Conservation (phyloP, 495 filamentous ascomycete species). For the Daldinia loculata region DNA sequence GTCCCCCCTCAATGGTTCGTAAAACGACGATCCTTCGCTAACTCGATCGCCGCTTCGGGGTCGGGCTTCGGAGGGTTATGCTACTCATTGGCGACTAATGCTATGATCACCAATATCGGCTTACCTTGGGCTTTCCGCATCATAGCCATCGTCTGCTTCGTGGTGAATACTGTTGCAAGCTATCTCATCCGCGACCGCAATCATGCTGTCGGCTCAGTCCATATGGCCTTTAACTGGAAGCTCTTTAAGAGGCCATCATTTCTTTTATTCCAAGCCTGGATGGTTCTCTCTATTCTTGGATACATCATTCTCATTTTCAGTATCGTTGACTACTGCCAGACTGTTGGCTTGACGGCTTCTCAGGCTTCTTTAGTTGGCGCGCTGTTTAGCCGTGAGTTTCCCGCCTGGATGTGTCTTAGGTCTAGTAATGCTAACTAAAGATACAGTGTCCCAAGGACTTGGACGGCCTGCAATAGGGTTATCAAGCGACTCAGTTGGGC, state of each 20-base stretch:
- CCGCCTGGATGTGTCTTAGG: no score
- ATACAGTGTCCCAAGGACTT: slow-evolving; percentile 53
- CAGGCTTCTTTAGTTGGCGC: slow-evolving; percentile 78
- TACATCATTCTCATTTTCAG: slow-evolving; percentile 79
- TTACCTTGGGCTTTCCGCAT: slow-evolving; percentile 74
- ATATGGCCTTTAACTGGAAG: slow-evolving; percentile 68
- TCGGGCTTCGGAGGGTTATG: slow-evolving; percentile 79
- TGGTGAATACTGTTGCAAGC: slow-evolving; percentile 65
- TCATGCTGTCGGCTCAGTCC: slow-evolving; percentile 67
- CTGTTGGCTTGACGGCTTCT: slow-evolving; percentile 67
- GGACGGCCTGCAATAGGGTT: slow-evolving; percentile 72
- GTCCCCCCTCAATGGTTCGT: slow-evolving; percentile 84
- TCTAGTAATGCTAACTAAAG: neutral
- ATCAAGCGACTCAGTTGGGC: slow-evolving; percentile 70
- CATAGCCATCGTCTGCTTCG: slow-evolving; percentile 67
- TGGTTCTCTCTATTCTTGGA: slow-evolving; percentile 73
- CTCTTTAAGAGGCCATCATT: slow-evolving; percentile 70
- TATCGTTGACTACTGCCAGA: slow-evolving; percentile 71
- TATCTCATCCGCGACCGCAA: slow-evolving; percentile 74
- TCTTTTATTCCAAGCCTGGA: slow-evolving; percentile 71
- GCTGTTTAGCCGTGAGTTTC: slow-evolving; percentile 69
- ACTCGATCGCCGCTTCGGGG: slow-evolving; percentile 74
- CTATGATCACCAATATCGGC: slow-evolving; percentile 67
- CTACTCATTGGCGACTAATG: slow-evolving; percentile 64
- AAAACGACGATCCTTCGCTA: slow-evolving; percentile 73